A percentile compares a stretch with the other conserved stretches of the same genome.
Conservation (phyloP, 2,329 filamentous ascomycete species). For the Beauveria sp. region DNA sequence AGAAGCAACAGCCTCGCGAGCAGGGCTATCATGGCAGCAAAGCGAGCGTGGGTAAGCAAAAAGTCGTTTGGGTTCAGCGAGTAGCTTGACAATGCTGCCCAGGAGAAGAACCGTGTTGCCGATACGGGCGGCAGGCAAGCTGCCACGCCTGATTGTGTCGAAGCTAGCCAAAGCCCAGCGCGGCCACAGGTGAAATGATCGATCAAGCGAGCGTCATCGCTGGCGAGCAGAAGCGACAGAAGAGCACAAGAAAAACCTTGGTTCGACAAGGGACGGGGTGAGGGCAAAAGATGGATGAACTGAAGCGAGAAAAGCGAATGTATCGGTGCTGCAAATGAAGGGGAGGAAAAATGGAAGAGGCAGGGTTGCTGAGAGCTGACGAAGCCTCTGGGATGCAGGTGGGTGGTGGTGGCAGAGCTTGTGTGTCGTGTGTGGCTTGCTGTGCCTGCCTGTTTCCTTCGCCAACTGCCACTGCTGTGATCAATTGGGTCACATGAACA, state of each 20-base stretch:
- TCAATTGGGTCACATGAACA: no score
- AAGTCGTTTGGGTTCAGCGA: not conserved
- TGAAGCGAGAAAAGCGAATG: not conserved
- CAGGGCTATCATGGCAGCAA: not conserved
- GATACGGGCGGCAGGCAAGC: not conserved
- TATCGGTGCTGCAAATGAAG: not conserved
- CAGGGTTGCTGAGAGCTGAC: not conserved
- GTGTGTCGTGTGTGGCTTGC: not conserved
- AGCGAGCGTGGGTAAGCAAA: not conserved
- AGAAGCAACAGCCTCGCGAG: conserved; percentile 14
- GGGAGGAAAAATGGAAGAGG: not conserved
- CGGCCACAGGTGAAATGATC: not conserved
- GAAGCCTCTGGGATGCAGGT: not conserved
- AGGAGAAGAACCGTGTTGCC: not conserved
- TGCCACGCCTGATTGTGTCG: not conserved
- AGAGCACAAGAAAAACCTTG: not conserved
- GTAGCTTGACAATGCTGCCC: not conserved
- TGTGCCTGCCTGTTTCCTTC: not conserved
- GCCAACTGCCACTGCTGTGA: no score
- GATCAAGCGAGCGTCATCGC: not conserved
- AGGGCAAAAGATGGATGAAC: not conserved
- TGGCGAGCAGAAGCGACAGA: not conserved
- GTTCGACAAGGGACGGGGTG: no score
- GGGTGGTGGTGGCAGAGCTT: not conserved
- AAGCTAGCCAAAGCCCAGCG: not conserved